These are phyloP conservation scores for Pseudogymnoascus sp. DNA, from an alignment of 2,329 filamentous ascomycete genomes.

Conservation along the genomic window DNA sequence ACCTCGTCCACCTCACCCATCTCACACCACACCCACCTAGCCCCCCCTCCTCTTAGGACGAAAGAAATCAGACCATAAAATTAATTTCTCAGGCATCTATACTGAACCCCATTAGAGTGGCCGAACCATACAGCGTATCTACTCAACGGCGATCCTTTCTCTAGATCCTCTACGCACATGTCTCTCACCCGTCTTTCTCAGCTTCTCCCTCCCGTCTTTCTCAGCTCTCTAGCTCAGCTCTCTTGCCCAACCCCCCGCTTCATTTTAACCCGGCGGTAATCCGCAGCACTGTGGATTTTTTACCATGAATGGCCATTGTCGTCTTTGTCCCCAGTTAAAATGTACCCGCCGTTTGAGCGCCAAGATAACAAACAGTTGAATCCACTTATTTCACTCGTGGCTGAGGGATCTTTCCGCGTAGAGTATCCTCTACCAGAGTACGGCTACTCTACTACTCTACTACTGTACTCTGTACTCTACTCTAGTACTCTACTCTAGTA, in stretches of 20 bases:
- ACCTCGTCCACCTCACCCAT: neutral
- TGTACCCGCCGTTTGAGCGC: neutral
- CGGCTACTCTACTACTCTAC: neutral
- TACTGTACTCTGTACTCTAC: neutral
- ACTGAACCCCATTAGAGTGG: neutral
- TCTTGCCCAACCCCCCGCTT: neutral
- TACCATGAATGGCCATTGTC: neutral
- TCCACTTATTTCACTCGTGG: slow-evolving; percentile 9
- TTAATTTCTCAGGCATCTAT: neutral
- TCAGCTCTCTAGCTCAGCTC: neutral
- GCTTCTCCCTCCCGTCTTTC: neutral
- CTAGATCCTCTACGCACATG: neutral
- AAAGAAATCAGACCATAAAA: neutral
- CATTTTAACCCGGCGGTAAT: neutral
- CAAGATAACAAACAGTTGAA: neutral
- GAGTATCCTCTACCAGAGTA: neutral
- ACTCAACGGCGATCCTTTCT: neutral
- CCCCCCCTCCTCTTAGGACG: neutral
- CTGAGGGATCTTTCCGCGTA: neutral
- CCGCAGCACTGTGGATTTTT: neutral
- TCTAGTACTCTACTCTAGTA: neutral
- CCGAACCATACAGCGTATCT: neutral
- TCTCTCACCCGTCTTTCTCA: neutral
- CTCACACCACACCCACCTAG: neutral
- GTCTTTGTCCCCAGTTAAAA: neutral